Conservation (phyloP, 2,329 filamentous ascomycete species). For the Stagonosporopsis chrysanthemi region DNA sequence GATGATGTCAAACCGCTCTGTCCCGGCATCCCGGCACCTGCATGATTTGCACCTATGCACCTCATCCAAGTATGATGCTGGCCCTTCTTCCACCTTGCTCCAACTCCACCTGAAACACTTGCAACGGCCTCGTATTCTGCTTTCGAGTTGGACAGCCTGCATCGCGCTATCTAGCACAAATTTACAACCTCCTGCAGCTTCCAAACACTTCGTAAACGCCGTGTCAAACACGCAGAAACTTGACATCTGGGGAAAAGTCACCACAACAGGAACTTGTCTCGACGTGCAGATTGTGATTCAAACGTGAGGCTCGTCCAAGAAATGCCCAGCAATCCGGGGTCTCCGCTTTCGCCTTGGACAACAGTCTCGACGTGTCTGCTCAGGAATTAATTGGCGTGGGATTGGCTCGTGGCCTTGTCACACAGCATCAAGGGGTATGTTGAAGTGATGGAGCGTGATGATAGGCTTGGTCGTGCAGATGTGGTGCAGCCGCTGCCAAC, state of each 20-base stretch:
- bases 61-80: not conserved
- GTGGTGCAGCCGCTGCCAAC: no score
- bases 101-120: not conserved
- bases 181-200: constrained; percentile 5
- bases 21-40: constrained; percentile 1
- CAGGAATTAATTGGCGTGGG: no score
- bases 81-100: not conserved
- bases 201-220: constrained; percentile 32
- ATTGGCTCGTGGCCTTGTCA: no score
- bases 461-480: no score
- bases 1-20: constrained; percentile 1
- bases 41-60: constrained; percentile 2
- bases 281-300: not conserved
- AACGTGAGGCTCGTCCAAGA: not conserved
- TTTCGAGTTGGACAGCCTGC: not conserved
- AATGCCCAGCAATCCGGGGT: not conserved
- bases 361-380: not conserved
- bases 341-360: not conserved
- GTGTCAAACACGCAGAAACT: constrained; percentile 20
- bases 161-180: not conserved
- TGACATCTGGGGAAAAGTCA: not conserved
- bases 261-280: not conserved
- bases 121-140: not conserved
- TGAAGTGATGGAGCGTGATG: no score
- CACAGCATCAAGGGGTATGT: no score